phyloP scores from a whole-genome alignment of 371 early-diverging fungal species.

The Mucor velutinosus region DNA sequence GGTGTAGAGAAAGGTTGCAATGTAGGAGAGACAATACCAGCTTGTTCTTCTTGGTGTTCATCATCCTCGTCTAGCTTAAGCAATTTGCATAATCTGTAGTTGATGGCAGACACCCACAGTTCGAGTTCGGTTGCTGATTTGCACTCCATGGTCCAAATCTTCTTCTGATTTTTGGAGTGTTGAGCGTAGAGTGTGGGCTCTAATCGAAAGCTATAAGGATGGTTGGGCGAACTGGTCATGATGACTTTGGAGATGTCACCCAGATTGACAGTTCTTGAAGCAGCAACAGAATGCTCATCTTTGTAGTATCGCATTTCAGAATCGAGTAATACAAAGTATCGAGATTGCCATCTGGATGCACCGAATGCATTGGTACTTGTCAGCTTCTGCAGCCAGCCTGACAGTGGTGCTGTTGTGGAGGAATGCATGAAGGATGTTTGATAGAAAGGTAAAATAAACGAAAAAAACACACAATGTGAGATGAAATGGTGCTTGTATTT shows the following conservation, averaged over 20 bases:
- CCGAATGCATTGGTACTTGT: slow-evolving; percentile 25
- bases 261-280: slow-evolving; percentile 29
- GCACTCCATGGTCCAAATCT: slow-evolving; percentile 30
- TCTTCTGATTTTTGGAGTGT: slow-evolving; percentile 4
- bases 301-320: slow-evolving; percentile 45
- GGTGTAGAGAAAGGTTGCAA: slow-evolving; percentile 18
- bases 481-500: neutral
- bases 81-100: slow-evolving; percentile 10
- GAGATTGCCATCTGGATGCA: slow-evolving; percentile 36
- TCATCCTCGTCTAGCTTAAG: neutral
- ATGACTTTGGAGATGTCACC: slow-evolving; percentile 23
- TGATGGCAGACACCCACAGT: slow-evolving; percentile 25
- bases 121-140: slow-evolving; percentile 29
- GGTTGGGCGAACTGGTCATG: neutral
- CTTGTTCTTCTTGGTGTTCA: slow-evolving; percentile 2
- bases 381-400: slow-evolving; percentile 32
- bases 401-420: slow-evolving; percentile 8
- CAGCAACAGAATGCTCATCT: slow-evolving; percentile 31
- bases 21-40: slow-evolving; percentile 1
- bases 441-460: neutral
- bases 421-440: neutral
- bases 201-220: slow-evolving; percentile 28
- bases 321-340: slow-evolving; percentile 42
- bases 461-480: slow-evolving; percentile 1
- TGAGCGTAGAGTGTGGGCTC: slow-evolving; percentile 24